These are phyloP conservation scores for Populus hybrid DNA, from an alignment of 441 rosid species.

Conservation along the genomic window DNA sequence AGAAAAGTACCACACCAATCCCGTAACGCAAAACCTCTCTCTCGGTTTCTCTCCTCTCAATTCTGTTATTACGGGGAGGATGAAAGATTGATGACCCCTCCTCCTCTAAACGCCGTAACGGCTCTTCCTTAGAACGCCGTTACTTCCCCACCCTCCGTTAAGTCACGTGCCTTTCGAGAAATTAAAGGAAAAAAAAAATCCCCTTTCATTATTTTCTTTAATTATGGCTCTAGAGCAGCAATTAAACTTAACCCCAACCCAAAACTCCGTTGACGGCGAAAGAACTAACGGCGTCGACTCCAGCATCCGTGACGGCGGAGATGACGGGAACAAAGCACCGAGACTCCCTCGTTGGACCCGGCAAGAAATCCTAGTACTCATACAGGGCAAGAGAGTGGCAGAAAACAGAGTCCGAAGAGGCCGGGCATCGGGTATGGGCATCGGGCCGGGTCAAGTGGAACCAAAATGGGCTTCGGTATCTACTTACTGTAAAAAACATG, in stretches of 20 bases:
- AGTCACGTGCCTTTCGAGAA: slow-evolving; percentile 27
- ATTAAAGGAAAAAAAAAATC: not conserved
- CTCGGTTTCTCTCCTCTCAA: not conserved
- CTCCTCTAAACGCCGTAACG: not conserved
- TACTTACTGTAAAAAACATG: slow-evolving; percentile 81
- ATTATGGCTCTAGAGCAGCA: slow-evolving; percentile 54
- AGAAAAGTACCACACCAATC: not conserved
- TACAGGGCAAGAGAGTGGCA: slow-evolving; percentile 88
- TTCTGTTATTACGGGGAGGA: not conserved
- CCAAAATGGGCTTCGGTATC: slow-evolving; percentile 95
- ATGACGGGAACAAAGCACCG: slow-evolving; percentile 61
- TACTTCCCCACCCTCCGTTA: slow-evolving; percentile 34
- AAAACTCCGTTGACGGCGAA: slow-evolving; percentile 42
- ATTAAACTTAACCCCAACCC: slow-evolving; percentile 38
- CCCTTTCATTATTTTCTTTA: slow-evolving; percentile 1
- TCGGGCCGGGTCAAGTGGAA: slow-evolving; percentile 72
- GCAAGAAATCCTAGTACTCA: slow-evolving; percentile 89
- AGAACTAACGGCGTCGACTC: slow-evolving; percentile 42
- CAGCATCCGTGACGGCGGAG: slow-evolving; percentile 40
- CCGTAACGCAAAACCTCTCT: not conserved
- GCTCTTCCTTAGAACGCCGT: slow-evolving; percentile 7
- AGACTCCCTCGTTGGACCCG: slow-evolving; percentile 97
- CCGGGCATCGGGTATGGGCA: slow-evolving; percentile 54
- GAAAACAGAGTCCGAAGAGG: slow-evolving; percentile 83
- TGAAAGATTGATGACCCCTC: not conserved